phyloP scores from a whole-genome alignment of 306 rosid species.

The Glycine tomentella region DNA sequence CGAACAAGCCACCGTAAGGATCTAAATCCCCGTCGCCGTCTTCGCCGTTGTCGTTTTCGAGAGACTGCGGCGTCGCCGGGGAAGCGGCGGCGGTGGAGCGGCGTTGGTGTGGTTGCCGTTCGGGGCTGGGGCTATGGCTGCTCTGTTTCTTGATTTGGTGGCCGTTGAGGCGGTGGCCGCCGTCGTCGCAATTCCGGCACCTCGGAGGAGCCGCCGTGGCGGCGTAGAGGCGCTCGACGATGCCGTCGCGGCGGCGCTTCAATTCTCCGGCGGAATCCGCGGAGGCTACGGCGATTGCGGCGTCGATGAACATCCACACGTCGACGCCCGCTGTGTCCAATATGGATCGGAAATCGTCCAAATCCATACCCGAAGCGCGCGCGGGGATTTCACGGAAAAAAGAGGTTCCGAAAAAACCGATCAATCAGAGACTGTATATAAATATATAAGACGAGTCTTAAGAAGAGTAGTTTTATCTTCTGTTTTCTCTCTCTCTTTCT shows the following conservation, averaged over 20 bases:
- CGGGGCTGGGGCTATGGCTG: conserved; percentile 48
- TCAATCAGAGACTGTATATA: conserved; percentile 23
- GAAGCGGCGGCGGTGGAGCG: conserved; percentile 46
- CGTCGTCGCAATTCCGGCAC: conserved; percentile 62
- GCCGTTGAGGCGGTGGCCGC: conserved; percentile 24
- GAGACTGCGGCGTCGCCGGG: conserved; percentile 74
- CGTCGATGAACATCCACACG: conserved; percentile 82
- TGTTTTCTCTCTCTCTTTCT: no score
- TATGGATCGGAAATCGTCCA: conserved; percentile 84
- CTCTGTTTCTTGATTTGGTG: conserved; percentile 41
- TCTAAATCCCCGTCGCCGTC: conserved; percentile 54
- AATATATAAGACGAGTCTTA: no score
- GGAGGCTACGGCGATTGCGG: conserved; percentile 86
- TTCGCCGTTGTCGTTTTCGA: conserved; percentile 37
- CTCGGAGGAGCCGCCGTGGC: conserved; percentile 49
- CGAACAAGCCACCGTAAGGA: conserved; percentile 79
- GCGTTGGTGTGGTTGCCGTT: conserved; percentile 14
- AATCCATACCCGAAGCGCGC: conserved; percentile 63
- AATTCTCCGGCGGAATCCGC: conserved; percentile 65
- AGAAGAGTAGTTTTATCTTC: not conserved
- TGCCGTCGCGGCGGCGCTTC: conserved; percentile 77
- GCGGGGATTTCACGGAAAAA: not conserved
- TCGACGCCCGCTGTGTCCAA: conserved; percentile 83
- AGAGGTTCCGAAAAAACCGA: not conserved
- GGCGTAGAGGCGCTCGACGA: conserved; percentile 76